Evolutionary conservation across 371 early-diverging fungal species (phyloP).

Genomic region (Dichotomocladium elegans): DNA sequence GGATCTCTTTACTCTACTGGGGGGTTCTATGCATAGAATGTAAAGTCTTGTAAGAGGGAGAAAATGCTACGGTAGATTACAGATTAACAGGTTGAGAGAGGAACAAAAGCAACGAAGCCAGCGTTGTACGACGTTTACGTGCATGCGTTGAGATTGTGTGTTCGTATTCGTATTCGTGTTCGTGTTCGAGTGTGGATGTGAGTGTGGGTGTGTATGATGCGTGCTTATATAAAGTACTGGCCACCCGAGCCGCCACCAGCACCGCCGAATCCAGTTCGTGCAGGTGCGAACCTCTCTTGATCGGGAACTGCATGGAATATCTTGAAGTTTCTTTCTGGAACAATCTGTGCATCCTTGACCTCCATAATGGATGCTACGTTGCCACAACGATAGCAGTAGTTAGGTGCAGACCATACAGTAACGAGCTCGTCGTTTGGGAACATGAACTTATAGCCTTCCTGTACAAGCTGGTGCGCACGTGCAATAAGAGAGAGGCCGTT

Average conservation of each 20-base stretch:
- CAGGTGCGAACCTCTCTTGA: conserved; percentile 60
- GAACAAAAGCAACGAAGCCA: conserved; percentile 2
- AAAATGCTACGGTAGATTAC: background rate
- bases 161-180: too few relatives aligned
- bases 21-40: too few relatives aligned
- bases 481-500: conserved; percentile 97
- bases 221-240: conserved; percentile 42
- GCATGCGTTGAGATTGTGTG: too few relatives aligned
- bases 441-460: conserved; percentile 98
- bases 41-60: too few relatives aligned
- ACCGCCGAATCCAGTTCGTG: conserved; percentile 17
- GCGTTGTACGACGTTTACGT: too few relatives aligned
- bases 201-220: background rate
- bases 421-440: conserved; percentile 95
- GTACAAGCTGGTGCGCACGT: conserved; percentile 98
- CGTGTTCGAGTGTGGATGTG: background rate
- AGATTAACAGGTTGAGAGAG: background rate
- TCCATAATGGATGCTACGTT: conserved; percentile 98
- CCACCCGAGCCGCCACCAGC: conserved; percentile 37
- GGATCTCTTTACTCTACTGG: too few relatives aligned
- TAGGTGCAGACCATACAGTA: conserved; percentile 99
- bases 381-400: conserved; percentile 99
- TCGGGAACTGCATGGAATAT: conserved; percentile 96
- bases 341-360: conserved; percentile 77
- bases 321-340: conserved; percentile 84